Evolutionary conservation across 192 early-diverging fungal species (phyloP), one percentile per base, ranked within the genome.

Genomic region (Coemansia guatemalensis): DNA sequence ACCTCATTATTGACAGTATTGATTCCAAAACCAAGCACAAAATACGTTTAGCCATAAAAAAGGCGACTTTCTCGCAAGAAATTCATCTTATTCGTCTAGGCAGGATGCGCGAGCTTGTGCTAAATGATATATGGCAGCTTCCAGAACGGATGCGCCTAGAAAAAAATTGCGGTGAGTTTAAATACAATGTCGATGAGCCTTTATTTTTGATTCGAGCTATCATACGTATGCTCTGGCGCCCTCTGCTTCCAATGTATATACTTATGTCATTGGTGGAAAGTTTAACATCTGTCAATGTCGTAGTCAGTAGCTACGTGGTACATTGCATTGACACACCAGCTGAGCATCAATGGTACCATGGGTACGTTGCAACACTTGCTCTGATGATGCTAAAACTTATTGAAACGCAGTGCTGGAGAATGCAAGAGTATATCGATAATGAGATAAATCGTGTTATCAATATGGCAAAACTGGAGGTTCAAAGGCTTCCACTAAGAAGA

Each of bases 211-310:
- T 74, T 14, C 60, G 67, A 12, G 73, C 67, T 14, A 61, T 69
- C 2, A 4, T 62, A 8, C 67, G 73, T 8, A 75, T 75, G 67
- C 48, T 68, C 1, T 75, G 73, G 73, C 62, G 73, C 5, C 75
- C 75, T n/a, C 27, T 73, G 54, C 49, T 78, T 8, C 75, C 75
- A 1, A 27, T 78, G 12, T 68, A 59, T n/a, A 49, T 69, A 7
- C n/a, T 64, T 8, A 49, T 56, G 3, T 58, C 55, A 17, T 20
- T 73, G 23, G 4, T 57, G n/a, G 26, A 64, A 30, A 51, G 54
- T n/a, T 22, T 56, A 3, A 21, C 22, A 0, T 41, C 72, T 1
- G 12, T 64, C 7, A 27, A 26, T 8, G 35, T 53, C 0, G 58
- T 64, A 8, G 26, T 72, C 4, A 23, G 35, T 3, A 65, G 58